Evolutionary conservation across 176 grass and related monocot species (phyloP).

Genomic region (Poa pratensis): DNA sequence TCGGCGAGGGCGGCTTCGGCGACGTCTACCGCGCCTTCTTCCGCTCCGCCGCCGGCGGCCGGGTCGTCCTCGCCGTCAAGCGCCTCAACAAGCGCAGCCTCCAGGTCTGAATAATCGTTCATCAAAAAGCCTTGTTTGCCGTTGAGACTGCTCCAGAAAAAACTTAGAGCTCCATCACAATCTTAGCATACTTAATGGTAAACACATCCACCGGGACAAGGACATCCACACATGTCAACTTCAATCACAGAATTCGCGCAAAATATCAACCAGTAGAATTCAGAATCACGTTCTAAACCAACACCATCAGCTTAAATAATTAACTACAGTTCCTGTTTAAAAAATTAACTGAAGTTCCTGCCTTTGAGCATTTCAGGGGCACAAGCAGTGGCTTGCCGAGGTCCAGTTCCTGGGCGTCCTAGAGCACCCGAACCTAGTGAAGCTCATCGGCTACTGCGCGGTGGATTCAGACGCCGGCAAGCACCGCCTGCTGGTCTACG

Average conservation of each 20-base stretch:
- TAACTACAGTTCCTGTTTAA: neutral
- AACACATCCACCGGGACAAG: constrained; percentile 26
- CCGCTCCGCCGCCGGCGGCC: constrained; percentile 45
- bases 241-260: constrained; percentile 40
- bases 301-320: neutral
- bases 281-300: neutral
- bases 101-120: constrained; percentile 50
- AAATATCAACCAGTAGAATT: constrained; percentile 25
- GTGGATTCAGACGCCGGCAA: constrained; percentile 60
- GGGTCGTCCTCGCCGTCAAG: constrained; percentile 77
- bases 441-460: constrained; percentile 82
- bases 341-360: neutral
- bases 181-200: neutral
- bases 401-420: constrained; percentile 86
- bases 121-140: too few species aligned
- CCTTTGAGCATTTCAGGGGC: constrained; percentile 57
- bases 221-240: constrained; percentile 37
- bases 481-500: constrained; percentile 81
- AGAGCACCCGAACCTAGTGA: constrained; percentile 89
- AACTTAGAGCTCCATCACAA: neutral
- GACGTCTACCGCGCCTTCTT: constrained; percentile 86
- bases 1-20: constrained; percentile 91
- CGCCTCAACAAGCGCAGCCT: constrained; percentile 75
- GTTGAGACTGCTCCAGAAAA: too few species aligned
- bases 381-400: constrained; percentile 91